Evolutionary conservation across 768 basidiomycete species (phyloP), one percentile per base, ranked within the genome.

Genomic region (Kwoniella mangroviensis): DNA sequence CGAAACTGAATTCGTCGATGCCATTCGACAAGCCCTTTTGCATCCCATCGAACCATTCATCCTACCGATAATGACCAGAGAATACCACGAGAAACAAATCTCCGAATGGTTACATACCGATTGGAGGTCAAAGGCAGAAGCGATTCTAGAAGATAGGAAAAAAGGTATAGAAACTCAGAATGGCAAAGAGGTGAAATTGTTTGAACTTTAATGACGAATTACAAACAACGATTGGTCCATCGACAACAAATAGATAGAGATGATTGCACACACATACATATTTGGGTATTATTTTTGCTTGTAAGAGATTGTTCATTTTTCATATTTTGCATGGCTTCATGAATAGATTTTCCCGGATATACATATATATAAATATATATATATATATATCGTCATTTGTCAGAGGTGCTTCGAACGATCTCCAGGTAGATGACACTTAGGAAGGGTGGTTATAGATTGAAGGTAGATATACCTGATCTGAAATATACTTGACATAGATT

Each of bases 21-120:
- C 67, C 26, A 69, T 76, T 21, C 71, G 69, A 43, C 41, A 58
- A 54, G 75, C 75, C 0, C 45, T 68, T 28, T 24, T 24, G 3
- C 69, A 45, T 41, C 72, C 75, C 0, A 76, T 76, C 26, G 61
- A 63, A 24, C 66, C 67, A 56, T 76, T 54, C 45, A 52, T 58
- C 9, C 34, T 70, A 22, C 69, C 69, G 2, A 60, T 43, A 11
- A 60, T 60, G 54, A 60, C 63, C 19, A 26, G 69, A 42, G 69
- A 70, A 24, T 41, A 53, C 11, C 65, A 65, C n/a, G 69, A 70
- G n/a, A 54, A 66, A 43, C 40, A 40, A 34, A 57, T 70, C 3
- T 28, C 41, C 17, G 62, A 70, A 7, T 66, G 57, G 28, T 43
- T 70, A 28, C 24, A 57, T 28, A 66, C 69, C 26, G 69, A 70